These are phyloP conservation scores for Xylaria sp. DNA, from an alignment of 2,329 filamentous ascomycete genomes.

Conservation along the genomic window DNA sequence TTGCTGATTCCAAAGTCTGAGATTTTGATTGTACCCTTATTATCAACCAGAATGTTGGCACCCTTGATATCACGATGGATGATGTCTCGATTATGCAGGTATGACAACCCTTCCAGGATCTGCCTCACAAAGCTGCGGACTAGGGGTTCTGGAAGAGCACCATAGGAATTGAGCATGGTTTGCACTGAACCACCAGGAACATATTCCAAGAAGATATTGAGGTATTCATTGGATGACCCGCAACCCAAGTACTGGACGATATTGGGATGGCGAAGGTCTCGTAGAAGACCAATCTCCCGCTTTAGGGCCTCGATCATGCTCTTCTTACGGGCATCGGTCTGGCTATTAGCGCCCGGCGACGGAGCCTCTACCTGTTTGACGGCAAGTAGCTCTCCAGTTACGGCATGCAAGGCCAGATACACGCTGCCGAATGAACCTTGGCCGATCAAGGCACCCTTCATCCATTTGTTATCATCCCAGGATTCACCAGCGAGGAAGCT, in stretches of 20 bases:
- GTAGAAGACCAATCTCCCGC: constrained; percentile 91
- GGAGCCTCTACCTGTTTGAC: constrained; percentile 98
- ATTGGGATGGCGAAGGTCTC: constrained; percentile 93
- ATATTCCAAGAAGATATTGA: constrained; percentile 99
- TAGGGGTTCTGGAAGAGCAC: constrained; percentile 88
- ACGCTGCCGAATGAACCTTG: constrained; percentile 97
- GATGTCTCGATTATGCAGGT: constrained; percentile 92
- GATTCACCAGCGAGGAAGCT: constrained; percentile 92
- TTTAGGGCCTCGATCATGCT: constrained; percentile 98
- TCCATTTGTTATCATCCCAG: constrained; percentile 98
- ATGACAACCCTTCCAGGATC: constrained; percentile 89
- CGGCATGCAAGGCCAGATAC: constrained; percentile 90
- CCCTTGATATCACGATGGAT: constrained; percentile 99
- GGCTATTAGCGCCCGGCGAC: constrained; percentile 74
- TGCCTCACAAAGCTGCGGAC: constrained; percentile 97
- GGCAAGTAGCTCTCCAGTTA: constrained; percentile 95
- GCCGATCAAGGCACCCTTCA: constrained; percentile 97
- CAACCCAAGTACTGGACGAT: constrained; percentile 98
- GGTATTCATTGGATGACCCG: constrained; percentile 84
- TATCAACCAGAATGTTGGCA: constrained; percentile 97
- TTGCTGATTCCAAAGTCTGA: constrained; percentile 99
- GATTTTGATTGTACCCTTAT: constrained; percentile 98
- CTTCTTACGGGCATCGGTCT: constrained; percentile 90
- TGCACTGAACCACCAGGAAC: constrained; percentile 97
- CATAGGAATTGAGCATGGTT: constrained; percentile 98